Percentiles rank a stretch among this genome's conserved stretches.
phyloP scores from a whole-genome alignment of 805 yeast genomes.

The Blastobotrys parvus region DNA sequence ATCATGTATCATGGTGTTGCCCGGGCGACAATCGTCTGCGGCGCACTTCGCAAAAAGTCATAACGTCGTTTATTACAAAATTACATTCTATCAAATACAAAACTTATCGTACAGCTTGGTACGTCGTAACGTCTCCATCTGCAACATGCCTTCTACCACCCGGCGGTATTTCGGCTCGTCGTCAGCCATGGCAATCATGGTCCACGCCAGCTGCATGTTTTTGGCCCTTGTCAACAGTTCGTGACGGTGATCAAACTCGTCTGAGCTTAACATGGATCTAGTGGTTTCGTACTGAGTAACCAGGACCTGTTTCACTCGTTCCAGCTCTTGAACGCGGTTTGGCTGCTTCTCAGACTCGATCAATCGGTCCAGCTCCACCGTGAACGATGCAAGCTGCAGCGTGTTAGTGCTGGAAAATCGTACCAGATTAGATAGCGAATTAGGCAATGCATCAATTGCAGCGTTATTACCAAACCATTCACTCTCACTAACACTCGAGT shows the following conservation, averaged over 20 bases:
- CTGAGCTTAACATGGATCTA: neutral
- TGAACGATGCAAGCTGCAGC: slow-evolving; percentile 26
- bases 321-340: slow-evolving; percentile 7
- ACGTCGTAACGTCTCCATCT: slow-evolving; percentile 24
- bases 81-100: neutral
- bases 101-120: slow-evolving; percentile 10
- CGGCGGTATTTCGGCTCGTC: neutral
- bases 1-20: too few relatives aligned
- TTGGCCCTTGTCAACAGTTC: slow-evolving; percentile 1
- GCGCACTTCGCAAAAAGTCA: too few relatives aligned
- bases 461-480: neutral
- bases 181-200: neutral
- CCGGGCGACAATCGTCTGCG: too few relatives aligned
- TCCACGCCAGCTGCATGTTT: slow-evolving; percentile 8
- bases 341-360: slow-evolving; percentile 7
- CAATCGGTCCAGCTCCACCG: slow-evolving; percentile 24
- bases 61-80: too few relatives aligned
- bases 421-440: neutral
- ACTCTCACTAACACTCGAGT: neutral
- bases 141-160: slow-evolving; percentile 12
- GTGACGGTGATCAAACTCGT: neutral
- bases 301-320: slow-evolving; percentile 11
- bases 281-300: slow-evolving; percentile 11
- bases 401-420: slow-evolving; percentile 21
- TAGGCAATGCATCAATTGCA: neutral